Evolutionary conservation across 2,329 filamentous ascomycete genomes (phyloP).

Genomic region (Thermothelomyces thermophilus): DNA sequence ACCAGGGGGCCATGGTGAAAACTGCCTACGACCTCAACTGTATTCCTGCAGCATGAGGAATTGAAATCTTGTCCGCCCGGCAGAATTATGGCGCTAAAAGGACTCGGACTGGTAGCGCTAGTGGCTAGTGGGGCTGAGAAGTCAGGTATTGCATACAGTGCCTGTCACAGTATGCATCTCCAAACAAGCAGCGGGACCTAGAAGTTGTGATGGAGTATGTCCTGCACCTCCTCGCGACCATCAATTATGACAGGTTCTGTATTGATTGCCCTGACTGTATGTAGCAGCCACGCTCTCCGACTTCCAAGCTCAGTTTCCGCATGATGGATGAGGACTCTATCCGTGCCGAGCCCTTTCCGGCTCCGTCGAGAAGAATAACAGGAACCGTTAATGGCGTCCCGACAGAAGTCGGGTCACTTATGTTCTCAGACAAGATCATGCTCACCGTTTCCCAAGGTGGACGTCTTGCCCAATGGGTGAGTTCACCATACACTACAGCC

Average conservation of each 20-base stretch:
- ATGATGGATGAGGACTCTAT: conserved; percentile 28
- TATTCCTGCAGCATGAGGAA: background rate
- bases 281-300: background rate
- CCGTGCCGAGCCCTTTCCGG: conserved; percentile 58
- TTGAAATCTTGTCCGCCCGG: conserved; percentile 25
- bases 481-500: conserved; percentile 23
- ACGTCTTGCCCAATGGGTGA: conserved; percentile 84
- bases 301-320: background rate
- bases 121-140: background rate
- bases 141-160: conserved; percentile 1
- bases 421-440: conserved; percentile 85
- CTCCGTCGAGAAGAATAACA: conserved; percentile 50
- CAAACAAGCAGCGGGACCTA: background rate
- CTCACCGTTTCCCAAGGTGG: conserved; percentile 84
- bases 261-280: background rate
- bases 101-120: too few relatives aligned
- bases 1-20: background rate
- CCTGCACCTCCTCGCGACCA: too few relatives aligned
- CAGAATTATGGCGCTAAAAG: conserved; percentile 20
- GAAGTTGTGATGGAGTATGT: background rate
- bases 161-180: background rate
- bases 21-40: background rate
- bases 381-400: conserved; percentile 59
- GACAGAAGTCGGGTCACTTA: conserved; percentile 66
- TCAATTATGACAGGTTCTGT: too few relatives aligned